A percentile compares a stretch with the other conserved stretches of the same genome.
phyloP scores from a whole-genome alignment of 2,329 filamentous ascomycete species.

The Stagonosporopsis rhizophila region DNA sequence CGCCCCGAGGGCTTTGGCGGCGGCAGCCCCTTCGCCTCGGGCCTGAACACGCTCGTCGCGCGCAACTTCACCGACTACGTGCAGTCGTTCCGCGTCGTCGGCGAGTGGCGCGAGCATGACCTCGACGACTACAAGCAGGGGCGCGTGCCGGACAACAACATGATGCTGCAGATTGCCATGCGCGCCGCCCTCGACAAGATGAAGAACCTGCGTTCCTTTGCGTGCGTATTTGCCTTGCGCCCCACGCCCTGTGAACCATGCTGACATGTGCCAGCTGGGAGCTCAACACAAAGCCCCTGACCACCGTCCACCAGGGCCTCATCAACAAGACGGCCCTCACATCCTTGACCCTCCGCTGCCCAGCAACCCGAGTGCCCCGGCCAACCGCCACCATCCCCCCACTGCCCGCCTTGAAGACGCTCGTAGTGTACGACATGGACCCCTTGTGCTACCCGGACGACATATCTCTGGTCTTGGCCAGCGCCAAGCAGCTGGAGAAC shows the following conservation, averaged over 20 bases:
- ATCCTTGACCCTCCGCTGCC: slow-evolving; percentile 63
- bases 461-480: slow-evolving; percentile 62
- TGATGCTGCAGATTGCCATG: slow-evolving; percentile 68
- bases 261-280: slow-evolving; percentile 60
- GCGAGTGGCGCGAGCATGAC: slow-evolving; percentile 65
- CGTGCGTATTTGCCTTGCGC: slow-evolving; percentile 41
- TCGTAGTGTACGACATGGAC: slow-evolving; percentile 67
- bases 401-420: slow-evolving; percentile 60
- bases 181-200: slow-evolving; percentile 67
- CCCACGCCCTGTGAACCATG: background rate
- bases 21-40: slow-evolving; percentile 69
- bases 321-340: slow-evolving; percentile 58
- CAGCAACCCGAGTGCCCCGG: slow-evolving; percentile 62
- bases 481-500: slow-evolving; percentile 62
- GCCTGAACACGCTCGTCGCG: slow-evolving; percentile 67
- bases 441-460: slow-evolving; percentile 71
- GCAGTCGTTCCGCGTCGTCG: slow-evolving; percentile 59
- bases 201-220: slow-evolving; percentile 62
- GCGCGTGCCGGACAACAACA: slow-evolving; percentile 67
- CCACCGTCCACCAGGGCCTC: slow-evolving; percentile 66
- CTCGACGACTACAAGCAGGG: slow-evolving; percentile 65
- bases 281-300: slow-evolving; percentile 65
- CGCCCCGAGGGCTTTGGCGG: slow-evolving; percentile 67
- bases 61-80: slow-evolving; percentile 62
- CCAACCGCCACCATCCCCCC: slow-evolving; percentile 64